These are phyloP conservation scores for Tieghemiomyces parasiticus DNA, from an alignment of 192 early-diverging fungal species.

Conservation along the genomic window DNA sequence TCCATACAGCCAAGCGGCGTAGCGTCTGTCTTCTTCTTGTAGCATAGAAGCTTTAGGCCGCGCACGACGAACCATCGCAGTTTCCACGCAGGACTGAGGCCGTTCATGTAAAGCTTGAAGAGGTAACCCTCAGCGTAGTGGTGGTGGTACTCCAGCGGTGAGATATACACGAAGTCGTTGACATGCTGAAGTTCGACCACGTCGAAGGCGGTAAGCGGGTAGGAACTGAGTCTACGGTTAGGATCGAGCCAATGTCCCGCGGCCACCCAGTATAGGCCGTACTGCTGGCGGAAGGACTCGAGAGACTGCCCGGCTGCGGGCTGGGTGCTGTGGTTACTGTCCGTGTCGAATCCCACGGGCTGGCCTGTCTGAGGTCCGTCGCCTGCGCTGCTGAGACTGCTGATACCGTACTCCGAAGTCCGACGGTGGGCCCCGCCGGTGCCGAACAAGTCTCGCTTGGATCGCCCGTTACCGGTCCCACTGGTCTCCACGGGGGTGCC, in stretches of 20 bases:
- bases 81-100: constrained; percentile 18
- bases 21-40: constrained; percentile 19
- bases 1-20: constrained; percentile 21
- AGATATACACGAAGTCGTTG: constrained; percentile 28
- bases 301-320: background rate
- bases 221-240: constrained; percentile 28
- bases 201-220: constrained; percentile 26
- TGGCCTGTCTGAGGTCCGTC: background rate
- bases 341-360: background rate
- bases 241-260: constrained; percentile 34
- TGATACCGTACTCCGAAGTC: background rate
- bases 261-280: constrained; percentile 32
- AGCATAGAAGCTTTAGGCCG: constrained; percentile 20
- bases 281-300: constrained; percentile 26
- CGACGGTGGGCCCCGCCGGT: background rate
- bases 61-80: constrained; percentile 29
- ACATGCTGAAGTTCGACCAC: constrained; percentile 33
- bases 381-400: background rate
- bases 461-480: background rate
- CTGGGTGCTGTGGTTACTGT: background rate
- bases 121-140: constrained; percentile 30
- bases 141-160: constrained; percentile 27
- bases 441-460: background rate
- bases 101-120: constrained; percentile 20
- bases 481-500: too few species aligned